Conservation (phyloP, 2,329 filamentous ascomycete genomes). For the Calonectria montana region DNA sequence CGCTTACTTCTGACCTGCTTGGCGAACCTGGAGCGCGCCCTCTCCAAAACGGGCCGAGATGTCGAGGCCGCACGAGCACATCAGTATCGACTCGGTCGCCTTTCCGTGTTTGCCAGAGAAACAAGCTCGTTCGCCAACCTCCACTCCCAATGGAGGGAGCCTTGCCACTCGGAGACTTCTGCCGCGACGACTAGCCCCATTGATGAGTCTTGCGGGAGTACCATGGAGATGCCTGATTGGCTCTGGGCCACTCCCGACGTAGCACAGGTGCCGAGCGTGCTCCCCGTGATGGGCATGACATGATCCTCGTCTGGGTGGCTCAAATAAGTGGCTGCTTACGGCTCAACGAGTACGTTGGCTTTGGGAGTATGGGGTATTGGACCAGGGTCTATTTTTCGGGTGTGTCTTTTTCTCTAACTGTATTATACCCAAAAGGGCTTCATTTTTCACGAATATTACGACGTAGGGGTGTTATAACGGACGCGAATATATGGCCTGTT, state of each 20-base stretch:
- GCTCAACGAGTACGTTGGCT: neutral
- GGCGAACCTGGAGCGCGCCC: slow-evolving; percentile 47
- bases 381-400: slow-evolving; percentile 9
- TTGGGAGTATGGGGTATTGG: slow-evolving; percentile 11
- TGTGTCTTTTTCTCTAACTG: slow-evolving; percentile 13
- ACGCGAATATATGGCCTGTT: slow-evolving; percentile 8
- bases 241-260: slow-evolving; percentile 31
- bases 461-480: slow-evolving; percentile 6
- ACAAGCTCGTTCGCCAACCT: slow-evolving; percentile 38
- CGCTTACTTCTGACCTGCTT: slow-evolving; percentile 47
- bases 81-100: slow-evolving; percentile 43
- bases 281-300: slow-evolving; percentile 31
- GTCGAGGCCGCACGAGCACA: slow-evolving; percentile 43
- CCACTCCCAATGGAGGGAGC: slow-evolving; percentile 11
- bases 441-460: slow-evolving; percentile 26
- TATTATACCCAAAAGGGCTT: slow-evolving; percentile 29
- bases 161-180: slow-evolving; percentile 30
- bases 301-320: slow-evolving; percentile 11
- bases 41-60: slow-evolving; percentile 36
- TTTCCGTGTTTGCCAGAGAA: slow-evolving; percentile 45
- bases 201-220: slow-evolving; percentile 28
- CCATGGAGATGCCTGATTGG: slow-evolving; percentile 38
- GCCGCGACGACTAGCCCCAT: slow-evolving; percentile 28
- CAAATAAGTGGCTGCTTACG: slow-evolving; percentile 25
- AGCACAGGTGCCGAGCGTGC: slow-evolving; percentile 17